Conservation (phyloP, 129 eudicot genomes). For the Centrapalus pauciflorus region DNA sequence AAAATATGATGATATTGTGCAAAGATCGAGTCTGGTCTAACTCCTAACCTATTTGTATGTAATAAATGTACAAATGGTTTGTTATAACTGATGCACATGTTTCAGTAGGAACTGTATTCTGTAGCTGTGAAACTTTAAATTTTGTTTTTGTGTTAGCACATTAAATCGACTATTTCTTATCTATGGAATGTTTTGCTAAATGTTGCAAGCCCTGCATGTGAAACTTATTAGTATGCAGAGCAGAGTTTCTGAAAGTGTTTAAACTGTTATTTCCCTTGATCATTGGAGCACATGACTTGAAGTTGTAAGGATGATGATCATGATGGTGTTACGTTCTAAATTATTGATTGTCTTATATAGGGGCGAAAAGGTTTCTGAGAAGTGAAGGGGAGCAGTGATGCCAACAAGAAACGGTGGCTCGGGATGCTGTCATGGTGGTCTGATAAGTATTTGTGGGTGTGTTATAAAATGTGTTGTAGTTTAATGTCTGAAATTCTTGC, state of each 20-base stretch:
- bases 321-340: not conserved
- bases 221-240: not conserved
- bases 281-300: not conserved
- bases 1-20: too few relatives aligned
- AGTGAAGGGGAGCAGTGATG: not conserved
- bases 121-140: too few relatives aligned
- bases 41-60: too few relatives aligned
- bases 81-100: too few relatives aligned
- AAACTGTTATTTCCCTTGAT: not conserved
- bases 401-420: not conserved
- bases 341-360: slow-evolving; percentile 8
- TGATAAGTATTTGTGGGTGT: not conserved
- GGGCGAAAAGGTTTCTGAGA: slow-evolving; percentile 9
- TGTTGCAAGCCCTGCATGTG: not conserved
- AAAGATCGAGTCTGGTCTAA: too few relatives aligned
- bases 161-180: not conserved
- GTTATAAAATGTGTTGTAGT: not conserved
- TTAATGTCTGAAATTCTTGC: too few relatives aligned
- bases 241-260: not conserved
- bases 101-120: too few relatives aligned
- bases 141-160: not conserved
- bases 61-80: not conserved
- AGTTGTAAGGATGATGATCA: not conserved
- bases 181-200: too few relatives aligned
- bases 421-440: not conserved